These are phyloP conservation scores for Neurospora sp. DNA, from an alignment of 495 filamentous ascomycete genomes.

Conservation along the genomic window DNA sequence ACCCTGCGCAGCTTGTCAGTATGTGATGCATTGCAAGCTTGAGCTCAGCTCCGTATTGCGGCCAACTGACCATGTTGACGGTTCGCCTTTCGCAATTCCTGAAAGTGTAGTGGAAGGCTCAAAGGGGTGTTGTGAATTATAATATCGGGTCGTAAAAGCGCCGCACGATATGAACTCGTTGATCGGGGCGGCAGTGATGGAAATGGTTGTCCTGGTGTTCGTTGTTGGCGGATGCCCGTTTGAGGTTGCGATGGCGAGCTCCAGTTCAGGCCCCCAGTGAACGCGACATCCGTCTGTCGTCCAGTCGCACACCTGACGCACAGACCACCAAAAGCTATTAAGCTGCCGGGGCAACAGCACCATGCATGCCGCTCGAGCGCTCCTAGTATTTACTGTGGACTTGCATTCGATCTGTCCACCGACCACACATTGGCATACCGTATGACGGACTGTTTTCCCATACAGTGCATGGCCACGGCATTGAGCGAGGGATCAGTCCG, in stretches of 20 bases:
- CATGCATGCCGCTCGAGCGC: background rate
- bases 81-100: background rate
- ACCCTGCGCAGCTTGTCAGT: conserved; percentile 46
- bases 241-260: background rate
- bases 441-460: background rate
- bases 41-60: background rate
- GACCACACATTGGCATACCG: background rate
- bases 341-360: background rate
- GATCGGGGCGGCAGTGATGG: background rate
- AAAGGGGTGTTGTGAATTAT: too few relatives aligned
- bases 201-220: background rate
- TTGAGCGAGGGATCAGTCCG: background rate
- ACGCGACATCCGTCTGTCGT: background rate
- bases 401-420: background rate
- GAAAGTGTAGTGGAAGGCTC: background rate
- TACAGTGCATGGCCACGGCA: background rate
- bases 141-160: background rate
- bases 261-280: background rate
- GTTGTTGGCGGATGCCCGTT: background rate
- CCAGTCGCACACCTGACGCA: background rate
- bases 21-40: background rate
- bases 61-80: conserved; percentile 19
- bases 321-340: background rate
- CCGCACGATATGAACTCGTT: background rate
- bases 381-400: background rate